These are phyloP conservation scores for Kodamaea arcana DNA, from an alignment of 1,139 yeast species.

Conservation along the genomic window DNA sequence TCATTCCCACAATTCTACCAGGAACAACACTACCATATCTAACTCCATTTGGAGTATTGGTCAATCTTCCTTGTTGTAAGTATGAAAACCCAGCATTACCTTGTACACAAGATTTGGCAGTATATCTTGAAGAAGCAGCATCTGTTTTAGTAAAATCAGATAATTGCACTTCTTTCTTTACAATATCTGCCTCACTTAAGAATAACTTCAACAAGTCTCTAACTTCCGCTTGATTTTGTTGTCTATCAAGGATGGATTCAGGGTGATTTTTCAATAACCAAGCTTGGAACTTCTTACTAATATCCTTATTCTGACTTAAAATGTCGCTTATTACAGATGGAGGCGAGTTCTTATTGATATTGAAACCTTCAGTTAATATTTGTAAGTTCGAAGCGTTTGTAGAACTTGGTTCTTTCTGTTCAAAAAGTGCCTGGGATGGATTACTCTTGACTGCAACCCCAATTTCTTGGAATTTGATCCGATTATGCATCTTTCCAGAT, in stretches of 20 bases:
- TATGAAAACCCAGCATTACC: constrained; percentile 78
- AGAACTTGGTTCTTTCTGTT: constrained; percentile 13
- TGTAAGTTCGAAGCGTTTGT: constrained; percentile 4
- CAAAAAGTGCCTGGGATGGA: constrained; percentile 17
- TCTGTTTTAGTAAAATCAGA: constrained; percentile 20
- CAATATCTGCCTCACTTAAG: constrained; percentile 19
- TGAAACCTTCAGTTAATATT: constrained; percentile 28
- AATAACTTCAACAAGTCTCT: constrained; percentile 26
- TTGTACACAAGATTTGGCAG: constrained; percentile 27
- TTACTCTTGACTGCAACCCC: constrained; percentile 35
- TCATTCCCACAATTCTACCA: constrained; percentile 60
- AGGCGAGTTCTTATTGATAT: constrained; percentile 26
- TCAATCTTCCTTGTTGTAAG: constrained; percentile 63
- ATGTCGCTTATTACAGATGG: constrained; percentile 24
- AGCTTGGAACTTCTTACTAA: constrained; percentile 27
- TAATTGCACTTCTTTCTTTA: constrained; percentile 18
- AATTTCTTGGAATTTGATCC: constrained; percentile 42
- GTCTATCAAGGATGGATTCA: constrained; percentile 19
- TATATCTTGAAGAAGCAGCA: constrained; percentile 8
- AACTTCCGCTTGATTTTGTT: constrained; percentile 9
- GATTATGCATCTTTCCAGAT: constrained; percentile 36
- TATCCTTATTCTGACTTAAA: constrained; percentile 30
- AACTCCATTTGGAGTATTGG: constrained; percentile 74
- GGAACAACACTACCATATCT: constrained; percentile 56
- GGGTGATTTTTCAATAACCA: constrained; percentile 38